phyloP scores from a whole-genome alignment of 495 filamentous ascomycete genomes.

The Penicillium lividum region DNA sequence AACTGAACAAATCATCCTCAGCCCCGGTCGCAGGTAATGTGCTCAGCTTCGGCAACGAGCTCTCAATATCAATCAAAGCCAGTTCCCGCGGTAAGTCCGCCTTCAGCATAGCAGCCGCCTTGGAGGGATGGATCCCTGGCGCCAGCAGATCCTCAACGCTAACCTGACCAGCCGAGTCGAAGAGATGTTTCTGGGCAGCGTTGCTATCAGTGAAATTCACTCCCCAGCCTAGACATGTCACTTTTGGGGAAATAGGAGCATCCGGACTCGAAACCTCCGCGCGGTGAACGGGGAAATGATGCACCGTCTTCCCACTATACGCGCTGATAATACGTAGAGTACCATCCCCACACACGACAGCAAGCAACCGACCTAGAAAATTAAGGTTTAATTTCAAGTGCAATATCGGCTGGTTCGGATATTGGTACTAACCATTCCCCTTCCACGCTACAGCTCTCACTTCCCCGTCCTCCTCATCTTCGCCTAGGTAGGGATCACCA shows the following conservation, averaged over 20 bases:
- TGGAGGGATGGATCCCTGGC: conserved; percentile 40
- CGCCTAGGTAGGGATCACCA: conserved; percentile 49
- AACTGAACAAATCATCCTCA: conserved; percentile 38
- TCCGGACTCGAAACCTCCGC: conserved; percentile 38
- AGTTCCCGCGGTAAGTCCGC: conserved; percentile 76
- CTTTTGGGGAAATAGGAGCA: conserved; percentile 23
- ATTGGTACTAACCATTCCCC: conserved; percentile 61
- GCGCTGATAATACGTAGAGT: conserved; percentile 69
- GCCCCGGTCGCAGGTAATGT: conserved; percentile 59
- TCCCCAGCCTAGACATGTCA: conserved; percentile 73
- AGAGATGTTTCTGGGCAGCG: conserved; percentile 43
- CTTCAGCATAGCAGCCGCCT: conserved; percentile 42
- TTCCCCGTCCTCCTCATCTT: conserved; percentile 53
- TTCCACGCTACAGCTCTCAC: conserved; percentile 70
- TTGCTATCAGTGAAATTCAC: conserved; percentile 64
- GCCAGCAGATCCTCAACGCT: conserved; percentile 46
- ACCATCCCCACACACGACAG: conserved; percentile 75
- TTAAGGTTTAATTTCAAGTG: background rate
- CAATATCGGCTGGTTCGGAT: background rate
- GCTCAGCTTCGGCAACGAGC: conserved; percentile 77
- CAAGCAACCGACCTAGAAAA: conserved; percentile 64
- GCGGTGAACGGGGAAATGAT: conserved; percentile 54
- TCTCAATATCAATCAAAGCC: conserved; percentile 75
- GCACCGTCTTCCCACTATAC: conserved; percentile 75
- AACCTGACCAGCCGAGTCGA: conserved; percentile 41